Percentiles rank a stretch among this genome's conserved stretches.
These are phyloP conservation scores for Gaeumannomyces sp. DNA, from an alignment of 2,329 filamentous ascomycete genomes.

Conservation along the genomic window DNA sequence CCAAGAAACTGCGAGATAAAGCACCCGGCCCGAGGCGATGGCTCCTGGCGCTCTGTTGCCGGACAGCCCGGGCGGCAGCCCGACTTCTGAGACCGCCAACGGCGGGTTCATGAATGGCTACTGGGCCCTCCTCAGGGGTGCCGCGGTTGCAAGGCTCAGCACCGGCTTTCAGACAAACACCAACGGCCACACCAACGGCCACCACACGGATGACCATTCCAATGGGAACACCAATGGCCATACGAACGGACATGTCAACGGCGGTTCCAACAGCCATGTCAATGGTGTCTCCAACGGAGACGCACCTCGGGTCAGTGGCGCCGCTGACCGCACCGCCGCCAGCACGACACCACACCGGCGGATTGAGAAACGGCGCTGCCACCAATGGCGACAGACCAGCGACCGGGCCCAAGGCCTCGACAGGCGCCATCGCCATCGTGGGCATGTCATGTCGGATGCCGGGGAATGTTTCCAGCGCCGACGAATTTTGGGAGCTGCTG, in stretches of 20 bases:
- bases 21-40: constrained; percentile 15
- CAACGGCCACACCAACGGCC: constrained; percentile 17
- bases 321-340: constrained; percentile 9
- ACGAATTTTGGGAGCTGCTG: constrained; percentile 39
- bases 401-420: constrained; percentile 3
- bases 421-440: constrained; percentile 38
- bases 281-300: constrained; percentile 15
- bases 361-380: not conserved
- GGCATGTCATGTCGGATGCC: constrained; percentile 42
- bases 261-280: constrained; percentile 10
- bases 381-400: constrained; percentile 11
- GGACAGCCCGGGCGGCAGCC: constrained; percentile 22
- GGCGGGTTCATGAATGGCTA: constrained; percentile 16
- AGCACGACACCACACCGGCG: constrained; percentile 10
- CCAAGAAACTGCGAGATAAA: constrained; percentile 11
- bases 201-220: constrained; percentile 17
- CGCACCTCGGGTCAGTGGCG: not conserved
- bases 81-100: constrained; percentile 22
- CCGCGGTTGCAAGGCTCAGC: not conserved
- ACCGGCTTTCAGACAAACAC: constrained; percentile 12
- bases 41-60: constrained; percentile 25
- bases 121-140: constrained; percentile 11
- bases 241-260: constrained; percentile 18
- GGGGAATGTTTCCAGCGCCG: constrained; percentile 33
- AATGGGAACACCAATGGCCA: constrained; percentile 22